Evolutionary conservation across 371 early-diverging fungal species (phyloP).

Genomic region (Haplosporangium sp.): DNA sequence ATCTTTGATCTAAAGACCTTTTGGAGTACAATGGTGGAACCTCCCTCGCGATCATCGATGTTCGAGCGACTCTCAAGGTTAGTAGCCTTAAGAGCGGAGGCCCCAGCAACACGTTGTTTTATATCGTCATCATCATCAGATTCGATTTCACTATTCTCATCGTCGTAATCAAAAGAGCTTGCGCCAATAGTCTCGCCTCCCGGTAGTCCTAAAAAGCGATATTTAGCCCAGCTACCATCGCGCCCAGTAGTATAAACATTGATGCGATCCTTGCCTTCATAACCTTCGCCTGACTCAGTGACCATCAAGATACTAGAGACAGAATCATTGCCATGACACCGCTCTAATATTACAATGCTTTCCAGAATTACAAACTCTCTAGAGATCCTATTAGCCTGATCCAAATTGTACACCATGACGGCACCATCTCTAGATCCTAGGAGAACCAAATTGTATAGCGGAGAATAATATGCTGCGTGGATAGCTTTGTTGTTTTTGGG

Average conservation of each 20-base stretch:
- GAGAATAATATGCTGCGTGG: constrained; percentile 59
- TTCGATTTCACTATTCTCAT: constrained; percentile 22
- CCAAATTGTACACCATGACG: constrained; percentile 64
- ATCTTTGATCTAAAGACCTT: constrained; percentile 71
- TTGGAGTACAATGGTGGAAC: constrained; percentile 53
- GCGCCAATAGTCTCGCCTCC: constrained; percentile 39
- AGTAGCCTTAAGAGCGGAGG: neutral
- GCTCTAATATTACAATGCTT: constrained; percentile 63
- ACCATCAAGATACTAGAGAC: constrained; percentile 47
- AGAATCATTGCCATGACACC: constrained; percentile 62
- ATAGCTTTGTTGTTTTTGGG: constrained; percentile 65
- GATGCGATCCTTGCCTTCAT: constrained; percentile 55
- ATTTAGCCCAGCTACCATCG: constrained; percentile 76
- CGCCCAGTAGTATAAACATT: constrained; percentile 76
- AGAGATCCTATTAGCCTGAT: neutral
- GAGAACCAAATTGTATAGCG: constrained; percentile 61
- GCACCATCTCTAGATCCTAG: constrained; percentile 75
- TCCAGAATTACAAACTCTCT: constrained; percentile 3
- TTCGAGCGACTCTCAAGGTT: neutral
- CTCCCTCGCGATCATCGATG: constrained; percentile 10
- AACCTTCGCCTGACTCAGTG: constrained; percentile 45
- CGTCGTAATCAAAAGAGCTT: constrained; percentile 20
- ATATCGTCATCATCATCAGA: constrained; percentile 47
- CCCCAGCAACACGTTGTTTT: constrained; percentile 15
- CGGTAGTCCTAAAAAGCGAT: constrained; percentile 60